Base-by-base conservation (phyloP, 1,284 basidiomycete genomes). In the Xanthoconium separans region DNA sequence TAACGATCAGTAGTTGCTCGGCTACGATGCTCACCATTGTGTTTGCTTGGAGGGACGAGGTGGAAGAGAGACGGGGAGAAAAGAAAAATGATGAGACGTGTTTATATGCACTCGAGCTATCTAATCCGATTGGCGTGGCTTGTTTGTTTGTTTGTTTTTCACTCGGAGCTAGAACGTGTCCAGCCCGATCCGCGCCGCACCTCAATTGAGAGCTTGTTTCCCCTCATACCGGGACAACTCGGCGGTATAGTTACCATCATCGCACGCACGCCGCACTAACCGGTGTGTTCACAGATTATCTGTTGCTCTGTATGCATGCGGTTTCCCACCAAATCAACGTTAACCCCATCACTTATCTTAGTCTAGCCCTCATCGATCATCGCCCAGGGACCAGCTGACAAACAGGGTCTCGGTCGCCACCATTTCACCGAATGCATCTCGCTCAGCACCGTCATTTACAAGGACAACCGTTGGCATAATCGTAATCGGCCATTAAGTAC, bases 101-200 rank as follows among this genome's bases (percentile, higher is more conserved):
- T 51, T 68, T 65, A 65, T 67, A 65, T 65, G 65, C 51, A 55
- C n/a, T 7, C 5, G 31, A n/a, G 50, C 41, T 56, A 64, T 69
- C 65, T 66, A 61, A 70, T 66, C 65, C 49, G 60, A 61, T n/a
- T 44, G 37, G 45, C 15, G 54, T 57, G 58, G 22, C 34, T 55
- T 46, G 44, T 22, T 22, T 27, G 27, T 27, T 27, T 27, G 27
- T 27, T 27, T 27, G 3, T 47, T 57, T 61, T 58, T 62, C 54
- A 6, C 51, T 70, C 65, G 63, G 68, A 69, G 66, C 45, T 69
- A 49, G 57, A 69, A 65, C 58, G 53, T 55, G n/a, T 27, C 34
- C 37, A 41, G 43, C 42, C 62, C 60, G 55, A 53, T 44, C 48
- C n/a, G 53, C 31, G 54, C 60, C 59, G 54, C 33, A 20, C 7